Conservation (phyloP, 176 grass and related monocot species). For the Ensete ventricosum region DNA sequence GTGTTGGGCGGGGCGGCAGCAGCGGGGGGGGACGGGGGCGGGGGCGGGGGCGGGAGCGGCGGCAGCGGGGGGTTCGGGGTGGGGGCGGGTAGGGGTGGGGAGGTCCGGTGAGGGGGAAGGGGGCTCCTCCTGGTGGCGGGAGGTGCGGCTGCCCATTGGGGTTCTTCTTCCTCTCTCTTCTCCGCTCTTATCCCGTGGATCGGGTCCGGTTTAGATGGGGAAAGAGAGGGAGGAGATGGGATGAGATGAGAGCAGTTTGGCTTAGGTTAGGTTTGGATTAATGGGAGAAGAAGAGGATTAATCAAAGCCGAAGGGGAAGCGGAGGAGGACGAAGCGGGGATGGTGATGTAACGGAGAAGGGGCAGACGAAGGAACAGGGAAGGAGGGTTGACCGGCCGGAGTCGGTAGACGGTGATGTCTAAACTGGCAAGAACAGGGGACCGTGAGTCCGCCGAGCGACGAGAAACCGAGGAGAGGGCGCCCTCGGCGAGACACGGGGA, state of each 20-base stretch:
- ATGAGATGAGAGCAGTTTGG: not conserved
- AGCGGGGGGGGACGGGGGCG: not conserved
- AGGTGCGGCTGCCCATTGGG: constrained; percentile 35
- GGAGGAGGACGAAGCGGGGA: too few relatives aligned
- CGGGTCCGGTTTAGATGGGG: too few relatives aligned
- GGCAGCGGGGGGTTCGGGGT: constrained; percentile 1
- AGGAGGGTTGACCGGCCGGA: constrained; percentile 2
- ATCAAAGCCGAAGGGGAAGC: not conserved
- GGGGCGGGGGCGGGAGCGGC: constrained; percentile 9
- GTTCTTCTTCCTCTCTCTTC: not conserved
- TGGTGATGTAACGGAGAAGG: not conserved
- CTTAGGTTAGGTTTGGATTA: not conserved
- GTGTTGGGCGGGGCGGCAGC: not conserved
- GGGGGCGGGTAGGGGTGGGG: constrained; percentile 17
- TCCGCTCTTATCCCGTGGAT: too few relatives aligned
- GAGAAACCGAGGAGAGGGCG: too few relatives aligned
- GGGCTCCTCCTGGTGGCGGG: constrained; percentile 4
- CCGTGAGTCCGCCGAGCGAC: too few relatives aligned
- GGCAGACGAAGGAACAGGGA: not conserved
- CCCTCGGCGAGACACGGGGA: too few relatives aligned
- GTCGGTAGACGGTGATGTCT: not conserved
- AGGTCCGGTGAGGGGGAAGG: not conserved
- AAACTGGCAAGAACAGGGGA: too few relatives aligned
- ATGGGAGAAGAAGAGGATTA: not conserved
- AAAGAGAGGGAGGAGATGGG: constrained; percentile 8